Evolutionary conservation across 2,329 filamentous ascomycete genomes (phyloP), one percentile per base, ranked within the genome.

Genomic region (Penicillium sp.): DNA sequence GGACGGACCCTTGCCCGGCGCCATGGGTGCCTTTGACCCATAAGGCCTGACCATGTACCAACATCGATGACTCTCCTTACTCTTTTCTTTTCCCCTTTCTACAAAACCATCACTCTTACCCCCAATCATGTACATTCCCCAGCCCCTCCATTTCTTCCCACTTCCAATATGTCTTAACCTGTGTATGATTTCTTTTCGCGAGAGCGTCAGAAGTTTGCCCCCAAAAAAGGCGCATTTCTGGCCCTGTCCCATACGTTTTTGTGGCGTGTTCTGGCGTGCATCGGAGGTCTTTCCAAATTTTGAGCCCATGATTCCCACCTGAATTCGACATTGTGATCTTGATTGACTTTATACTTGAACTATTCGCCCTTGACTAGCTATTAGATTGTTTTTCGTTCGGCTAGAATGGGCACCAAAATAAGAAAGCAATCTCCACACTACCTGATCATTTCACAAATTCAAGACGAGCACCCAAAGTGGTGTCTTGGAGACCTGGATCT

Each of bases 1-100:
- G 69, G 82, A 85, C 60, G 80, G 87, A n/a, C 71, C 89, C 69
- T 65, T 80, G 38, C 79, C 79, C 52, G 77, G 73, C 52, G 74
- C 65, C 40, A 70, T 78, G 64, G 73, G 68, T 46, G 69, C 64
- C 38, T 66, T 70, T 43, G 62, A 68, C 45, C 59, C 61, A 49
- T 72, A 53, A 68, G 30, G 52, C 14, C 55, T 48, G 22, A 37
- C 38, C 58, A 59, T 64, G 60, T 64, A 62, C 49, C 53, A 66
- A 66, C 52, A 62, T 52, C 59, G 22, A 45, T 62, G 48, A 49
- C 58, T 63, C 52, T 52, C 54, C 60, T 52, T 45, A 48, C 11
- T 52, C 11, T 45, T 52, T 46, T 30, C 35, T 37, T 30, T 45
- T 25, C 10, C 33, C 19, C 22, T 28, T 14, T 35, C 30, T 42